Percentiles rank a stretch among this genome's conserved stretches.
Conservation (phyloP, 768 basidiomycete species). For the Pleurotus citrinopileatus region DNA sequence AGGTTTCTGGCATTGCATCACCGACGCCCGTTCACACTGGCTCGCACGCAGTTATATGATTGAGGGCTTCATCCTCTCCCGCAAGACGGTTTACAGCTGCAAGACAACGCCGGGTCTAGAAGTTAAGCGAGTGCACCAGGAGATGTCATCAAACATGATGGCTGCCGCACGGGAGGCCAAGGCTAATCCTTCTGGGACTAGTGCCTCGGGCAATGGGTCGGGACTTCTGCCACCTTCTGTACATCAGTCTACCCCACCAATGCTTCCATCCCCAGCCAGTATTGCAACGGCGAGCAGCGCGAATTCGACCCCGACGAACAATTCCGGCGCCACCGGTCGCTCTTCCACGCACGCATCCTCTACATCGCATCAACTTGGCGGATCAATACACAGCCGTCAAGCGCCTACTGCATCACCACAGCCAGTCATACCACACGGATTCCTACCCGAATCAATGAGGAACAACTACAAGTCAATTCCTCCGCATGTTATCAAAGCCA, state of each 20-base stretch:
- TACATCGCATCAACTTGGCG: slow-evolving; percentile 26
- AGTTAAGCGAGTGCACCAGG: slow-evolving; percentile 5
- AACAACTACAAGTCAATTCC: slow-evolving; percentile 37
- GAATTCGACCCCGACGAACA: slow-evolving; percentile 73
- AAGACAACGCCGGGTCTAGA: slow-evolving; percentile 4
- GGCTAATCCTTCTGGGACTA: slow-evolving; percentile 12
- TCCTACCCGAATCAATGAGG: slow-evolving; percentile 34
- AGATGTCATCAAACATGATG: slow-evolving; percentile 27
- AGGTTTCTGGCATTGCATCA: slow-evolving; percentile 18
- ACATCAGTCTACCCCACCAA: slow-evolving; percentile 55
- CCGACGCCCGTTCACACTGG: slow-evolving; percentile 28
- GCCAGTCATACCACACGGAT: slow-evolving; percentile 28
- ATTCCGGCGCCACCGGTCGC: slow-evolving; percentile 52
- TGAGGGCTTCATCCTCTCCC: slow-evolving; percentile 67
- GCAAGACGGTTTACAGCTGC: slow-evolving; percentile 42
- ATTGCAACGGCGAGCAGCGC: slow-evolving; percentile 66
- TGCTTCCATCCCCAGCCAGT: slow-evolving; percentile 79
- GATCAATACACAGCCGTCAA: slow-evolving; percentile 20
- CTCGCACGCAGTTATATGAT: slow-evolving; percentile 63
- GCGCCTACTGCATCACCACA: neutral
- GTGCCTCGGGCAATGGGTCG: slow-evolving; percentile 12
- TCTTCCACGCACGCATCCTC: slow-evolving; percentile 29
- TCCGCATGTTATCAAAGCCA: slow-evolving; percentile 39
- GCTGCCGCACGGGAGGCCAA: slow-evolving; percentile 38
- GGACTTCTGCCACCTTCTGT: slow-evolving; percentile 25